Evolutionary conservation across 192 early-diverging fungal species (phyloP), one percentile per base, ranked within the genome.

Genomic region (Coemansia sp.): DNA sequence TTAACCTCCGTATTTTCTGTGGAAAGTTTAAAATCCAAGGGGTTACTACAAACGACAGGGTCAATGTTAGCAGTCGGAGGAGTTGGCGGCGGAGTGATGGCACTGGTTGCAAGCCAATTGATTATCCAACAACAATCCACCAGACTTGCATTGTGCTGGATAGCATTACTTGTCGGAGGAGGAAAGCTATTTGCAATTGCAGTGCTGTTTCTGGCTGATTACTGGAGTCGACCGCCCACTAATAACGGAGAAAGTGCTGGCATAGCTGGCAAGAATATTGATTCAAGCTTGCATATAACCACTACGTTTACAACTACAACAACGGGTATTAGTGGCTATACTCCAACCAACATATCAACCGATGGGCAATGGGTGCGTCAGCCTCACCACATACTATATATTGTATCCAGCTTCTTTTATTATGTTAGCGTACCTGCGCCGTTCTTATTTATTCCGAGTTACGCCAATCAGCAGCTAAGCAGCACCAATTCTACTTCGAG

Each of bases 51-150:
- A 32, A 17, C n/a, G 12, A n/a, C 53, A 32, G 27, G 53, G 15
- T 11, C 32, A 22, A 41, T 58, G 4, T 22, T 58, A 35, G 1
- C 56, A 35, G 21, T n/a, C 7, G 21, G 10, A 17, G 56, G 56
- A 58, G 27, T 58, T 22, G 56, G 56, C n/a, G 56, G 56, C 56
- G 29, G 56, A 19, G 37, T 21, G n/a, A 2, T 58, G 35, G 56
- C 32, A 9, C 7, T 58, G 17, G 19, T 58, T 37, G 22, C 37
- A 2, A 29, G 56, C 2, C 32, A n/a, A 19, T 27, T 58, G 22
- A 58, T 39, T 19, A 27, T 7, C n/a, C n/a, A 35, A 5, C n/a
- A 10, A 2, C 5, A 39, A n/a, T 15, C 29, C 10, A 39, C 56
- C 8, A 22, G 19, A 10, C 29, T 9, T 2, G 56, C 32, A 39